Evolutionary conservation across 352 stramenopile species (phyloP).

Genomic region (Globisporangium paddicum): DNA sequence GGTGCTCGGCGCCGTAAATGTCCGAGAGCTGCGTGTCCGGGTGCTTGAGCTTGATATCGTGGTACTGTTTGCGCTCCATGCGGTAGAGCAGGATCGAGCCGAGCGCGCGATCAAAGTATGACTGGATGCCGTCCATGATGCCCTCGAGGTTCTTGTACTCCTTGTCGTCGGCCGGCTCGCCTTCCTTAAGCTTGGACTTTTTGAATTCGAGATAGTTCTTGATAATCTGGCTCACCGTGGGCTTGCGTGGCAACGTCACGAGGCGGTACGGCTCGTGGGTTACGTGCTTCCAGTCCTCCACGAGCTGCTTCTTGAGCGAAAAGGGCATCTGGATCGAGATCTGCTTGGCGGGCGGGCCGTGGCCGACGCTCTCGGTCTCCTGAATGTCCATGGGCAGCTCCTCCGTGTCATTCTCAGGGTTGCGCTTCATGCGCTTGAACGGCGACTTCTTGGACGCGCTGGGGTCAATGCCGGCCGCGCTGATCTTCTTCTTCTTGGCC

Average conservation of each 20-base stretch:
- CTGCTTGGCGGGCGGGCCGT: constrained; percentile 25
- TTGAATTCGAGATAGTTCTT: constrained; percentile 77
- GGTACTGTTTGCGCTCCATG: constrained; percentile 88
- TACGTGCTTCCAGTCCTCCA: constrained; percentile 89
- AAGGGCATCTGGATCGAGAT: constrained; percentile 85
- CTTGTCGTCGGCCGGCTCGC: constrained; percentile 54
- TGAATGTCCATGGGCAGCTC: constrained; percentile 27
- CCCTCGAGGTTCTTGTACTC: constrained; percentile 81
- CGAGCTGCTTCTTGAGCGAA: constrained; percentile 90
- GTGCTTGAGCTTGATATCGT: constrained; percentile 63
- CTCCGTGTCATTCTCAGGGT: constrained; percentile 62
- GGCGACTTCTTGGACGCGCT: constrained; percentile 48
- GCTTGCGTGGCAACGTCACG: constrained; percentile 76
- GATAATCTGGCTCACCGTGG: constrained; percentile 76
- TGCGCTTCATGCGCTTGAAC: constrained; percentile 76
- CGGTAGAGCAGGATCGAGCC: constrained; percentile 89
- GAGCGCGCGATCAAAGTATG: constrained; percentile 89
- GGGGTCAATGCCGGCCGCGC: constrained; percentile 46
- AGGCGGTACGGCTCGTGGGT: constrained; percentile 76
- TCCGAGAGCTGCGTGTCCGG: constrained; percentile 68
- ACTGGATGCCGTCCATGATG: constrained; percentile 81
- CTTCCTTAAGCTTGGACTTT: constrained; percentile 54
- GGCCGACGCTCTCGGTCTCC: constrained; percentile 14
- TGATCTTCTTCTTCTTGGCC: constrained; percentile 65
- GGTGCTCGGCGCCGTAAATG: constrained; percentile 90